Percentiles rank a stretch among this genome's conserved stretches.
Evolutionary conservation across 768 basidiomycete species (phyloP).

Genomic region (Sporobolomyces pararoseus): DNA sequence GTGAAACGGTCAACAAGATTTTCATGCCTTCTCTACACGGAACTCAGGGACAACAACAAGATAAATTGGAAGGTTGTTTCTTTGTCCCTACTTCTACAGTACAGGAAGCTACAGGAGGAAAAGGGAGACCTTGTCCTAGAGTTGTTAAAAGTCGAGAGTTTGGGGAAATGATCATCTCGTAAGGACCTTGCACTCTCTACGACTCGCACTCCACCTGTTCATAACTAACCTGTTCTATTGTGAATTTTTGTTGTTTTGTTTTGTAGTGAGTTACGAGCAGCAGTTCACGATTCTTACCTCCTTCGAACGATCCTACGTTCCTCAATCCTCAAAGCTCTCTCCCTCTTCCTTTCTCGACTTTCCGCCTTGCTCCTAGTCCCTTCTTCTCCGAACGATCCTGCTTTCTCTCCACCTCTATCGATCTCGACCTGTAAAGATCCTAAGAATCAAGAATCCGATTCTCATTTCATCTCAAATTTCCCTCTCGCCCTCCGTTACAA

Average conservation of each 20-base stretch:
- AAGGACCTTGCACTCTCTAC: too few relatives aligned
- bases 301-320: constrained; percentile 45
- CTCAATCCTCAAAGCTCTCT: constrained; percentile 42
- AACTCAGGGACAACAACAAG: constrained; percentile 8
- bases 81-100: background rate
- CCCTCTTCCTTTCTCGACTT: constrained; percentile 45
- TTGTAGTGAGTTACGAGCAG: constrained; percentile 41
- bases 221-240: too few relatives aligned
- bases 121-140: constrained; percentile 36
- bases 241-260: too few relatives aligned
- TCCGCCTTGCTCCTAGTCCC: constrained; percentile 41
- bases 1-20: constrained; percentile 42
- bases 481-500: constrained; percentile 38
- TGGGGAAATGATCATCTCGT: constrained; percentile 40
- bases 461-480: constrained; percentile 18
- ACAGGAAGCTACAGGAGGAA: constrained; percentile 7
- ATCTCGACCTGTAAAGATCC: constrained; percentile 9
- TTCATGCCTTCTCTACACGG: constrained; percentile 27
- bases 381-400: constrained; percentile 7
- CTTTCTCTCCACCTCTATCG: constrained; percentile 6
- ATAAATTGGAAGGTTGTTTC: constrained; percentile 11
- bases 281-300: constrained; percentile 44
- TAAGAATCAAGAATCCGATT: constrained; percentile 1
- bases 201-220: too few relatives aligned
- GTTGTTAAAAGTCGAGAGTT: constrained; percentile 28